Base-by-base conservation (phyloP, 2,329 filamentous ascomycete species). In the Trichoderma sp. region DNA sequence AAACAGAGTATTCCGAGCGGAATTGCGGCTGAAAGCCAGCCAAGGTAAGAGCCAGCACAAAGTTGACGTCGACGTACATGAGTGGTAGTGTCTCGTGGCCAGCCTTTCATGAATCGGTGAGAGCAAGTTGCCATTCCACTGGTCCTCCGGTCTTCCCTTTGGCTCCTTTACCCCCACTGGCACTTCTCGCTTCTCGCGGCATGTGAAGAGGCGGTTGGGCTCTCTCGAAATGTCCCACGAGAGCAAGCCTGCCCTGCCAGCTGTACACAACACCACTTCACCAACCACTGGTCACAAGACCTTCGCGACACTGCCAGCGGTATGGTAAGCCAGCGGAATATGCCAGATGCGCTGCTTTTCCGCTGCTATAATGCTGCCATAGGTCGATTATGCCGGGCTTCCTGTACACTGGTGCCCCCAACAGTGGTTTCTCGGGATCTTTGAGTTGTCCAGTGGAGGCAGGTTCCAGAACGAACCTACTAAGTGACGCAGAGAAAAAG, bases 51-150 rank as follows among this genome's bases (percentile, higher is more conserved):
- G 26, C 51, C 13, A 49, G 51, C 39, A 28, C 16, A 24, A 59
- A 30, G 13, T 63, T 68, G 68, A 64, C 65, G 70, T 68, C 66
- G 69, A 55, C 70, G 21, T 71, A 71, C 70, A 68, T 69, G n/a
- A 51, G 18, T 51, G 34, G 56, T n/a, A 26, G 43, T 30, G 69
- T 69, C 70, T 69, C 69, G 63, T 70, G 69, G 60, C 63, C 65
- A 59, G 32, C 34, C 54, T 10, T 59, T 37, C 13, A 30, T 49
- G 13, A 51, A 51, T 39, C 61, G 64, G 54, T 69, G 66, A 68
- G 49, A 28, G 26, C 46, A 60, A 30, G 49, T 10, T 34, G 39
- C 16, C 5, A 39, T 32, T 24, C 21, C 56, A 52, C 34, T 66
- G 49, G 60, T 6, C 28, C 49, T 18, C 37, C 16, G 7, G 26